These are phyloP conservation scores for Colletotrichum siamense DNA, from an alignment of 2,329 filamentous ascomycete genomes.

Conservation along the genomic window DNA sequence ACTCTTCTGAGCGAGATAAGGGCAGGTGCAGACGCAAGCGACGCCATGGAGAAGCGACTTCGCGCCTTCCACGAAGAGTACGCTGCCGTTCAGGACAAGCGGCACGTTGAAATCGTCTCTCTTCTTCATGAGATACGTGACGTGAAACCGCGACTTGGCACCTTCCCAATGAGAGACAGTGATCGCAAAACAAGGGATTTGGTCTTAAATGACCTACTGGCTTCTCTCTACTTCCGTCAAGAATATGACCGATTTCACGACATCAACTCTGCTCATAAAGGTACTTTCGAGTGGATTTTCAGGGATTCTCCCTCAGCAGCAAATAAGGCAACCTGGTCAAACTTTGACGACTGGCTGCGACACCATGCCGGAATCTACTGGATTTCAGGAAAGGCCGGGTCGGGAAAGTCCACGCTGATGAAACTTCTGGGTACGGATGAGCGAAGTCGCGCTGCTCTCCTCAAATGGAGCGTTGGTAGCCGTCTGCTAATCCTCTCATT, in stretches of 20 bases:
- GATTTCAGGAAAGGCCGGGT: not conserved
- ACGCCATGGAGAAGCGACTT: not conserved
- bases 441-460: too few species aligned
- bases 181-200: too few species aligned
- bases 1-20: rapidly evolving
- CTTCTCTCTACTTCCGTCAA: not conserved
- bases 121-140: not conserved
- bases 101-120: not conserved
- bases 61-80: not conserved
- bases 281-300: not conserved
- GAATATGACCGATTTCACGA: rapidly evolving
- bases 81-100: not conserved
- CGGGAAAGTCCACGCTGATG: not conserved
- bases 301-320: rapidly evolving
- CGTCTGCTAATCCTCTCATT: not conserved
- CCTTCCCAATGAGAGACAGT: rapidly evolving
- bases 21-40: rapidly evolving
- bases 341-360: rapidly evolving
- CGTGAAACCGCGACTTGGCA: not conserved
- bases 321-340: rapidly evolving
- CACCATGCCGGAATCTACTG: rapidly evolving
- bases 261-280: not conserved
- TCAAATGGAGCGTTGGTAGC: too few species aligned
- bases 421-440: not conserved
- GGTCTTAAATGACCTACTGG: too few species aligned